phyloP scores from a whole-genome alignment of 495 filamentous ascomycete genomes.

The Apiosordaria backusii region DNA sequence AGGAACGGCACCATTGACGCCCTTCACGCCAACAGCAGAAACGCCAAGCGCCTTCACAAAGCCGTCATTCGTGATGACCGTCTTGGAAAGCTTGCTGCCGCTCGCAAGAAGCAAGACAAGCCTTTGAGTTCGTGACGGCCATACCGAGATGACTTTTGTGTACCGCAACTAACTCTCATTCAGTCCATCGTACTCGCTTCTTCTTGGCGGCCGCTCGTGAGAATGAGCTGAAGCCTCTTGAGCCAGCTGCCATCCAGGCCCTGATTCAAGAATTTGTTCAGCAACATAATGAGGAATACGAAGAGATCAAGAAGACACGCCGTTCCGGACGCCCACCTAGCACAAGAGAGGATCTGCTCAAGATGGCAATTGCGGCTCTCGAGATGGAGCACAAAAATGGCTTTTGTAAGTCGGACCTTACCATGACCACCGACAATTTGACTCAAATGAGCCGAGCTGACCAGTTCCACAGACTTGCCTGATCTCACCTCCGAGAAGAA shows the following conservation, averaged over 20 bases:
- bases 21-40: slow-evolving; percentile 79
- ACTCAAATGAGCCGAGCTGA: slow-evolving; percentile 2
- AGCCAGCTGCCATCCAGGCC: slow-evolving; percentile 54
- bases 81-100: slow-evolving; percentile 59
- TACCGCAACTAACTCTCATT: neutral
- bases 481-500: slow-evolving; percentile 48
- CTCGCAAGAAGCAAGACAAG: slow-evolving; percentile 62
- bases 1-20: slow-evolving; percentile 62
- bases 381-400: slow-evolving; percentile 79
- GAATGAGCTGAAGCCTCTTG: slow-evolving; percentile 52
- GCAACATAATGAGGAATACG: slow-evolving; percentile 72
- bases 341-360: slow-evolving; percentile 70
- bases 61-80: slow-evolving; percentile 74
- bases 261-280: slow-evolving; percentile 70
- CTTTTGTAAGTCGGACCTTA: slow-evolving; percentile 54
- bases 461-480: slow-evolving; percentile 44
- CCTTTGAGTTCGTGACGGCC: slow-evolving; percentile 55
- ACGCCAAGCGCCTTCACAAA: slow-evolving; percentile 67
- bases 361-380: slow-evolving; percentile 64
- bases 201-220: slow-evolving; percentile 61
- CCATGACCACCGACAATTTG: neutral
- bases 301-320: slow-evolving; percentile 66
- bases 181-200: slow-evolving; percentile 69
- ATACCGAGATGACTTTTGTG: neutral
- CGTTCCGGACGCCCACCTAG: slow-evolving; percentile 78